phyloP scores from a whole-genome alignment of 768 basidiomycete species.

The Pulveroboletus ravenelii region DNA sequence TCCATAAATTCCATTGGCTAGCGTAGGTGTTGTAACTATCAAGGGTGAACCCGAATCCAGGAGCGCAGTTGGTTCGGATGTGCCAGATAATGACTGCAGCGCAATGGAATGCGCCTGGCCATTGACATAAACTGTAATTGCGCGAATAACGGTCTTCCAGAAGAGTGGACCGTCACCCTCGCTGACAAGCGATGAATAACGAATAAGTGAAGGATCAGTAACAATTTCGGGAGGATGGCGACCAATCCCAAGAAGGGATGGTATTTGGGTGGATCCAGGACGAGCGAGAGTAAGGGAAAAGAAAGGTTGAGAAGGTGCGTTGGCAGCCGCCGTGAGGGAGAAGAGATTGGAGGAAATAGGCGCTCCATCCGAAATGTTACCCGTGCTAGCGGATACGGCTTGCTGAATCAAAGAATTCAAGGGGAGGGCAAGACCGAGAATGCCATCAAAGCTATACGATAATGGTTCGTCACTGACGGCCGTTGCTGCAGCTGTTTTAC shows the following conservation, averaged over 20 bases:
- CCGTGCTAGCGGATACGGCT: constrained; percentile 43
- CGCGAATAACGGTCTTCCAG: constrained; percentile 60
- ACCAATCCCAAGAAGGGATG: constrained; percentile 65
- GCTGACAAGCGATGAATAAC: constrained; percentile 45
- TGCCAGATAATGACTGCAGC: constrained; percentile 40
- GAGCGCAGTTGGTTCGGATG: constrained; percentile 55
- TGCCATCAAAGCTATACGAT: constrained; percentile 51
- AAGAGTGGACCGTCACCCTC: constrained; percentile 42
- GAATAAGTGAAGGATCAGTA: constrained; percentile 46
- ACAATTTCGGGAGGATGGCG: constrained; percentile 54
- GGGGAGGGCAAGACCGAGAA: constrained; percentile 74
- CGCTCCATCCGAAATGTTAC: constrained; percentile 59
- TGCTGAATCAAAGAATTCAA: constrained; percentile 62
- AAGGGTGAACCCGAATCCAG: constrained; percentile 67
- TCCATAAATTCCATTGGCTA: constrained; percentile 78
- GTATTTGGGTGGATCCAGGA: constrained; percentile 54
- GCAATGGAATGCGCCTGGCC: constrained; percentile 37
- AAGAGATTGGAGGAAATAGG: constrained; percentile 67
- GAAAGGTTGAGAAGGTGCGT: constrained; percentile 58
- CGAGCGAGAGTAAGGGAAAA: constrained; percentile 64
- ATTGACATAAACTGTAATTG: constrained; percentile 57
- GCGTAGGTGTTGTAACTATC: constrained; percentile 53
- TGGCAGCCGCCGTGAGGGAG: constrained; percentile 49
- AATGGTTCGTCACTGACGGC: constrained; percentile 55
- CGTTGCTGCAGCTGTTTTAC: constrained; percentile 51